A percentile compares a stretch with the other conserved stretches of the same genome.
phyloP scores from a whole-genome alignment of 768 basidiomycete genomes.

The Russula compacta region DNA sequence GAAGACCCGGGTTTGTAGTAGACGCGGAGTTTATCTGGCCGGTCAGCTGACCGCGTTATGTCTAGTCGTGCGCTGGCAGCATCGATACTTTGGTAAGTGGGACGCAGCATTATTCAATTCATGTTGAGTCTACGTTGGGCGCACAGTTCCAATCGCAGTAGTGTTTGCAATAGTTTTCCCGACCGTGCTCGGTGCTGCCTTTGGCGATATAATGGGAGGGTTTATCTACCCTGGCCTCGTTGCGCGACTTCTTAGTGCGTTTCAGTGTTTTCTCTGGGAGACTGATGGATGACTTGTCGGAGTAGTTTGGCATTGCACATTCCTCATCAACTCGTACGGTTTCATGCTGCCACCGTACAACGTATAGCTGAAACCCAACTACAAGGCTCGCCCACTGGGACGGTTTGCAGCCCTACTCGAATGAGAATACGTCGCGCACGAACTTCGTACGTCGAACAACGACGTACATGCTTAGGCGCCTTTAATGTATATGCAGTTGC shows the following conservation, averaged over 20 bases:
- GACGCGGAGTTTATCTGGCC: background rate
- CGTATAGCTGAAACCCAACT: background rate
- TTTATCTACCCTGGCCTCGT: slow-evolving; percentile 68
- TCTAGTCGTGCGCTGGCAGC: slow-evolving; percentile 61
- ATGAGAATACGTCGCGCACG: slow-evolving; percentile 70
- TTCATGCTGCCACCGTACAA: background rate
- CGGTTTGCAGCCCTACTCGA: slow-evolving; percentile 70
- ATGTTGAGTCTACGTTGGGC: background rate
- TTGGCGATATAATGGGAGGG: slow-evolving; percentile 57
- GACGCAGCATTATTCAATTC: background rate
- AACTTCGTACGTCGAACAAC: slow-evolving; percentile 43
- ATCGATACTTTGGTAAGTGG: slow-evolving; percentile 50
- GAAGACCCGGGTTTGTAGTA: slow-evolving; percentile 51
- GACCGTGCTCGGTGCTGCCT: slow-evolving; percentile 41
- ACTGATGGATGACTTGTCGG: background rate
- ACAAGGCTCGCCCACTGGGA: slow-evolving; percentile 69
- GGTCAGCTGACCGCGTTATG: background rate
- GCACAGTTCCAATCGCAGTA: slow-evolving; percentile 49
- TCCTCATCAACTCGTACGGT: slow-evolving; percentile 59
- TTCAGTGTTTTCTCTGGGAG: background rate
- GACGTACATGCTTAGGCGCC: background rate
- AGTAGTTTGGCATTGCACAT: slow-evolving; percentile 70
- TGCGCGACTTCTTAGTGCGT: slow-evolving; percentile 49
- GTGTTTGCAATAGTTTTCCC: slow-evolving; percentile 53
- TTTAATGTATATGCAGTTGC: slow-evolving; percentile 32